Conservation (phyloP, 192 early-diverging fungal species). For the Coemansia sp. region DNA sequence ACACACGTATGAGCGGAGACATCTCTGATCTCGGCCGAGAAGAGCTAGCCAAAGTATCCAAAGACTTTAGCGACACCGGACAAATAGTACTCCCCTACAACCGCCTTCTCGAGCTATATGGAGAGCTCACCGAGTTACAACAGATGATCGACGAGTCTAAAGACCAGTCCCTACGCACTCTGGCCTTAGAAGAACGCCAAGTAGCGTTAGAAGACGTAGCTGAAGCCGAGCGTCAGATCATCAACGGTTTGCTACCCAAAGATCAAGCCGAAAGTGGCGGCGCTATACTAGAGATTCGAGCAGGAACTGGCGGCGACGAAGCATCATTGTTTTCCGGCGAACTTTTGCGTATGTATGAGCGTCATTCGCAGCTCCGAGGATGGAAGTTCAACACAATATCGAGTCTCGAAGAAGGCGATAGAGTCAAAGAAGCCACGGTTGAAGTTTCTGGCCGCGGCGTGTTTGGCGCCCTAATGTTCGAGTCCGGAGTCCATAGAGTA, state of each 20-base stretch:
- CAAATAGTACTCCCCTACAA: constrained; percentile 31
- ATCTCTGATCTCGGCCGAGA: constrained; percentile 30
- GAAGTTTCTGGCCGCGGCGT: constrained; percentile 70
- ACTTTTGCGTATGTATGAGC: constrained; percentile 76
- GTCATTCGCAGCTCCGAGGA: constrained; percentile 60
- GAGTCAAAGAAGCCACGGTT: constrained; percentile 63
- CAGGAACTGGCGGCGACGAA: constrained; percentile 81
- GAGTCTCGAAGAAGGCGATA: constrained; percentile 34
- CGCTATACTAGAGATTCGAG: constrained; percentile 75
- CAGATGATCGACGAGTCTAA: constrained; percentile 42
- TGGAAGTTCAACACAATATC: constrained; percentile 70
- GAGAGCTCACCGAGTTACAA: constrained; percentile 48
- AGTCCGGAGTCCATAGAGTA: constrained; percentile 83
- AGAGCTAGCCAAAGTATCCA: constrained; percentile 52
- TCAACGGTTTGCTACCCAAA: constrained; percentile 64
- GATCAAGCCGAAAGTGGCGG: constrained; percentile 70
- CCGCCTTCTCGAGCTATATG: constrained; percentile 34
- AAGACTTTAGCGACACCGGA: constrained; percentile 46
- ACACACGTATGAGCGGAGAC: constrained; percentile 40
- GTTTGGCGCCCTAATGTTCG: constrained; percentile 76
- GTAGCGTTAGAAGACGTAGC: constrained; percentile 42
- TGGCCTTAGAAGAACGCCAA: constrained; percentile 68
- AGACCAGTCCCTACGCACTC: constrained; percentile 40
- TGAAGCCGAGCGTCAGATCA: constrained; percentile 59
- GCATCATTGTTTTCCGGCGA: constrained; percentile 74